Evolutionary conservation across 2,329 filamentous ascomycete species (phyloP).

Genomic region (Alternaria postmessia): DNA sequence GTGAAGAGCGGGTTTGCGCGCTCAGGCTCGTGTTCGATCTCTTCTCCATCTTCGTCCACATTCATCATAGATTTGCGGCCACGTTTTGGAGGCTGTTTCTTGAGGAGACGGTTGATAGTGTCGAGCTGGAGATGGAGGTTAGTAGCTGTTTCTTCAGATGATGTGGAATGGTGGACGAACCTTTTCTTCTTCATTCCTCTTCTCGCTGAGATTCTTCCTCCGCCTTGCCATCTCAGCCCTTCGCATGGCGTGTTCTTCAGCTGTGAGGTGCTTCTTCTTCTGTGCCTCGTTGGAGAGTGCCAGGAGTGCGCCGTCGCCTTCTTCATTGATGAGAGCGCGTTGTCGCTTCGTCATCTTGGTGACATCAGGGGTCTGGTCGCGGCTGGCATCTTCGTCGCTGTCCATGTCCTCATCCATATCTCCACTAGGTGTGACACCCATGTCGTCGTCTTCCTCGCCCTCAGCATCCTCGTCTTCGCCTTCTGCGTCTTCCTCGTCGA

Average conservation of each 20-base stretch:
- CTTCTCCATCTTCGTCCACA: conserved; percentile 59
- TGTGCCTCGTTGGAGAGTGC: conserved; percentile 71
- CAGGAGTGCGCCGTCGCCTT: conserved; percentile 57
- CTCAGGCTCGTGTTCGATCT: conserved; percentile 54
- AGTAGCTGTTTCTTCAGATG: conserved; percentile 7
- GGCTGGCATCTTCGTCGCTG: conserved; percentile 63
- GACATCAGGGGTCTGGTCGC: conserved; percentile 68
- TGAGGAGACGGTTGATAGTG: conserved; percentile 88
- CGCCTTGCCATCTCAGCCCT: conserved; percentile 77
- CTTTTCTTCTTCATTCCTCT: conserved; percentile 82
- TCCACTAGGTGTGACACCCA: conserved; percentile 45
- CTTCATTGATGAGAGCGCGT: conserved; percentile 64
- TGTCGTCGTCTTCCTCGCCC: conserved; percentile 52
- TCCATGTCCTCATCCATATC: conserved; percentile 55
- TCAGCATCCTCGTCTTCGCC: conserved; percentile 55
- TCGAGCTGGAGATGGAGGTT: conserved; percentile 69
- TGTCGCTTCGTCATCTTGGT: conserved; percentile 75
- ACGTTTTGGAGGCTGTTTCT: conserved; percentile 81
- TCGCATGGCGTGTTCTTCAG: conserved; percentile 76
- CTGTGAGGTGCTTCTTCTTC: conserved; percentile 75
- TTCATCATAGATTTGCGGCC: conserved; percentile 57
- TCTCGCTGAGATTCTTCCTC: conserved; percentile 77
- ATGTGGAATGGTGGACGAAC: conserved; percentile 46
- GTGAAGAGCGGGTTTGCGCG: conserved; percentile 69
- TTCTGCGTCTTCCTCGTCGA: conserved; percentile 57